These are phyloP conservation scores for Acanthamoeba triangularis DNA, from an alignment of 208 protist genomes.

Conservation along the genomic window DNA sequence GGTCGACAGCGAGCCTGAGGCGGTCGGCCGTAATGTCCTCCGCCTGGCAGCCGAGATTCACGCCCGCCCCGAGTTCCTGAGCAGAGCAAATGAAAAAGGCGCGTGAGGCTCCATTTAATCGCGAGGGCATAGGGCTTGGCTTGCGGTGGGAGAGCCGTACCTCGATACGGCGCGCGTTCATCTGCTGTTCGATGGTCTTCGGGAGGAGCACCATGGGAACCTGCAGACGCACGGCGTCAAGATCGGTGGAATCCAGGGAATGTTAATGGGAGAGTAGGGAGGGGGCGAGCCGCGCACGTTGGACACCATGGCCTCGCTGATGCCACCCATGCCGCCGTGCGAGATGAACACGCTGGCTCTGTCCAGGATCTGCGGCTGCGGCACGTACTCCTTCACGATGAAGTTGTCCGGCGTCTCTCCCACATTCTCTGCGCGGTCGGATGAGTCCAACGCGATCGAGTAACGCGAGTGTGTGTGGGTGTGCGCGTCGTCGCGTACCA, in stretches of 20 bases:
- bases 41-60: constrained; percentile 3
- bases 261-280: neutral
- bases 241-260: neutral
- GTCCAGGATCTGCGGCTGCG: constrained; percentile 14
- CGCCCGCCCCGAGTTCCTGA: neutral
- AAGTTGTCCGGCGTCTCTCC: neutral
- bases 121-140: no score
- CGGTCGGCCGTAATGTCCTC: neutral
- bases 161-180: constrained; percentile 11
- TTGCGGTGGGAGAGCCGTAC: neutral
- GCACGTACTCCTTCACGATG: constrained; percentile 7
- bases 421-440: neutral
- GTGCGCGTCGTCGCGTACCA: neutral
- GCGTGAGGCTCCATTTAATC: neutral
- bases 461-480: neutral
- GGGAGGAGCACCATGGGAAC: constrained; percentile 8
- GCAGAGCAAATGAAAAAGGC: neutral
- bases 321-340: constrained; percentile 15
- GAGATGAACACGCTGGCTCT: neutral
- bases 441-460: no score
- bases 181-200: constrained; percentile 31
- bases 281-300: neutral
- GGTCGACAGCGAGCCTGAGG: neutral
- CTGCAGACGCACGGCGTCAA: neutral
- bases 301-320: constrained; percentile 36